phyloP scores from a whole-genome alignment of 805 yeast species.

The Pichia scutulata region DNA sequence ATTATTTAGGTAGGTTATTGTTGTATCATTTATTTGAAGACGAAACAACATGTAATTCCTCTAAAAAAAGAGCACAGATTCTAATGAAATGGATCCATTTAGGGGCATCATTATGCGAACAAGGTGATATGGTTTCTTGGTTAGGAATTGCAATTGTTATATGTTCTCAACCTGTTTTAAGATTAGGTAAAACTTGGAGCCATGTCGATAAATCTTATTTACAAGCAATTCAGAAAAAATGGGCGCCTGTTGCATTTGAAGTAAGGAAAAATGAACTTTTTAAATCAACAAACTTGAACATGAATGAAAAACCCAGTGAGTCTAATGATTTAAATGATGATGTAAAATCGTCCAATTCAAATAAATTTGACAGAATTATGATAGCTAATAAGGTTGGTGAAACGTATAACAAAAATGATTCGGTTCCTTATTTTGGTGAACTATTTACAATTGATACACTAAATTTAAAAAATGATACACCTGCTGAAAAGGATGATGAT shows the following conservation, averaged over 20 bases:
- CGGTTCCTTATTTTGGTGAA: conserved; percentile 89
- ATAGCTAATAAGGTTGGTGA: conserved; percentile 86
- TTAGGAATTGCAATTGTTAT: conserved; percentile 77
- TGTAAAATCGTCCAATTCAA: not conserved
- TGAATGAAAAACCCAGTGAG: not conserved
- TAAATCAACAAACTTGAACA: conserved; percentile 30
- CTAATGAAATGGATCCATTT: conserved; percentile 79
- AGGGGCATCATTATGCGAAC: conserved; percentile 66
- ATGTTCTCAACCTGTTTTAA: conserved; percentile 73
- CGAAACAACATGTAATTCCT: conserved; percentile 23
- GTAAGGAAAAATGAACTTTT: conserved; percentile 48
- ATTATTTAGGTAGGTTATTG: conserved; percentile 68
- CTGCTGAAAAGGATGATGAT: not conserved
- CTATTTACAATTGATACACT: conserved; percentile 38
- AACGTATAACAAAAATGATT: conserved; percentile 64
- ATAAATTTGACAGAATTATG: conserved; percentile 42
- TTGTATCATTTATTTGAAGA: conserved; percentile 62
- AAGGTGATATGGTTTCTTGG: conserved; percentile 95
- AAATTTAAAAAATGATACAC: conserved; percentile 19
- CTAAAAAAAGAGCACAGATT: conserved; percentile 51
- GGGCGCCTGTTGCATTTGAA: conserved; percentile 92
- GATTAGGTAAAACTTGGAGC: conserved; percentile 72
- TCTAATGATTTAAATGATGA: not conserved
- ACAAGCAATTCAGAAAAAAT: conserved; percentile 61
- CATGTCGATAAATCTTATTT: conserved; percentile 52